Conservation (phyloP, 768 basidiomycete genomes). For the Roridomyces roridus region DNA sequence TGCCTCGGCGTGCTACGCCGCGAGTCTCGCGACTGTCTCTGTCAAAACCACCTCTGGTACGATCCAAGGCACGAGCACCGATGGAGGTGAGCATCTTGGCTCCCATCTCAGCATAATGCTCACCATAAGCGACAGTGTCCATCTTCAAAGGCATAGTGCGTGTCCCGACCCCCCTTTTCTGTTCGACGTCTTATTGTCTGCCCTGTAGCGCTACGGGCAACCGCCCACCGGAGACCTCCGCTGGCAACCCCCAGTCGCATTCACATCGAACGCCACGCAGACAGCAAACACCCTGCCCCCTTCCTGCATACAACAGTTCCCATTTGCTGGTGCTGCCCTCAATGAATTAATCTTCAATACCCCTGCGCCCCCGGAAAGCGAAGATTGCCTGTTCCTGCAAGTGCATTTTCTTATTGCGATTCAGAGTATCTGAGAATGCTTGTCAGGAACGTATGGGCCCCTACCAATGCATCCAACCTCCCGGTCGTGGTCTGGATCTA, state of each 20-base stretch:
- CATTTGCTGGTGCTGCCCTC: not conserved
- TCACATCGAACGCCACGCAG: not conserved
- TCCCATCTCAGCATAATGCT: too few relatives aligned
- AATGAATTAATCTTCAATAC: constrained; percentile 14
- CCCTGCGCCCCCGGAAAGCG: constrained; percentile 7
- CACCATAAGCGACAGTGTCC: too few relatives aligned
- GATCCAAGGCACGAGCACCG: too few relatives aligned
- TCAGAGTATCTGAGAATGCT: not conserved
- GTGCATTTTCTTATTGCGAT: not conserved
- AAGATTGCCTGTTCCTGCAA: constrained; percentile 21
- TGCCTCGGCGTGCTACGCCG: too few relatives aligned
- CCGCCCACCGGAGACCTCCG: constrained; percentile 6
- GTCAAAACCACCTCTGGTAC: too few relatives aligned
- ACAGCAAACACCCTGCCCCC: constrained; percentile 9
- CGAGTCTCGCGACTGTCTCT: too few relatives aligned
- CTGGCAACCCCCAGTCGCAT: constrained; percentile 16
- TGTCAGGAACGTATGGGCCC: constrained; percentile 13
- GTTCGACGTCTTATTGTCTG: too few relatives aligned
- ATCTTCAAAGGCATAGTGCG: too few relatives aligned
- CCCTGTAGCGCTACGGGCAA: constrained; percentile 19
- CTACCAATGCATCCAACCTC: not conserved
- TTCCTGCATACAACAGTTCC: constrained; percentile 17
- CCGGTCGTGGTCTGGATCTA: constrained; percentile 15
- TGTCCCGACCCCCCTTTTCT: too few relatives aligned
- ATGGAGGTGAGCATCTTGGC: too few relatives aligned